Percentiles rank a stretch among this genome's conserved stretches.
Evolutionary conservation across 257 asterid genomes (phyloP).

Genomic region (Solanum ahanhuiri): DNA sequence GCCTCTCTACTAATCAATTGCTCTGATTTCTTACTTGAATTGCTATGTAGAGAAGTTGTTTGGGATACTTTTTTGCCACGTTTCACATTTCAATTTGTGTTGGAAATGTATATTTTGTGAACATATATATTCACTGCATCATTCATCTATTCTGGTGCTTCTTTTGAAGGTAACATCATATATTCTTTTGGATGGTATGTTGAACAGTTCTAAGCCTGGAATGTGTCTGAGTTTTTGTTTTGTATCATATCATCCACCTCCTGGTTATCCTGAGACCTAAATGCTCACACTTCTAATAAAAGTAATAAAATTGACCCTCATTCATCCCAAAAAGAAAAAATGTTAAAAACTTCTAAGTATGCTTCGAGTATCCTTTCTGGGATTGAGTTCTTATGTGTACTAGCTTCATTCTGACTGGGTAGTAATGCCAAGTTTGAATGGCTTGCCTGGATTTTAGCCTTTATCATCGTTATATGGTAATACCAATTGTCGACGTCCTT

Average conservation of each 20-base stretch:
- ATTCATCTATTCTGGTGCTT: not conserved
- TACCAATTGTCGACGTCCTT: not conserved
- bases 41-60: not conserved
- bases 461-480: not conserved
- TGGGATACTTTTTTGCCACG: not conserved
- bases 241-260: not conserved
- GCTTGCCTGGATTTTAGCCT: not conserved
- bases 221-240: not conserved
- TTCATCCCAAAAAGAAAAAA: not conserved
- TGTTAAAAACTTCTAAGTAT: not conserved
- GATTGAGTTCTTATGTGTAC: not conserved
- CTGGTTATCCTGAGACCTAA: not conserved
- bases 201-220: not conserved
- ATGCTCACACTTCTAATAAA: not conserved
- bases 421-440: not conserved
- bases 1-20: conserved; percentile 6
- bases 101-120: not conserved
- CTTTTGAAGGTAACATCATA: not conserved
- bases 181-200: not conserved
- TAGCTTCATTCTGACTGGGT: not conserved
- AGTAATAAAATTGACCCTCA: not conserved
- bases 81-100: not conserved
- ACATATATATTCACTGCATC: not conserved
- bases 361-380: not conserved
- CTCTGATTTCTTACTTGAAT: not conserved